These are phyloP conservation scores for Ceratocystiopsis brevicomis DNA, from an alignment of 2,329 filamentous ascomycete genomes.

Conservation along the genomic window DNA sequence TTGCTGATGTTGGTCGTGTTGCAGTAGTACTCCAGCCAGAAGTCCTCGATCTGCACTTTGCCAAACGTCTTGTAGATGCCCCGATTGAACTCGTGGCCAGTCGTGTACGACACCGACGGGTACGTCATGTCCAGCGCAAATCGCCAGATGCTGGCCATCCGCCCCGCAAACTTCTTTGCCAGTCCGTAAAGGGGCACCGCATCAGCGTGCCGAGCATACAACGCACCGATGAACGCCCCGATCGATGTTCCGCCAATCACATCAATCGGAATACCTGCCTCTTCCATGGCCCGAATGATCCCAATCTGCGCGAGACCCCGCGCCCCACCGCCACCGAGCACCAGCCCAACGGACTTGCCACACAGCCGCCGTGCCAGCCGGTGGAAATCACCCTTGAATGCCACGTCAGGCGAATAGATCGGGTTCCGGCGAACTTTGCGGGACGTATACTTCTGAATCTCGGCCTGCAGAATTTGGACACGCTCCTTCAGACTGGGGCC, in stretches of 20 bases:
- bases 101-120: constrained; percentile 90
- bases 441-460: constrained; percentile 96
- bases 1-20: constrained; percentile 99
- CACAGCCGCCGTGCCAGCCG: constrained; percentile 75
- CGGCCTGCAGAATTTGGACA: constrained; percentile 85
- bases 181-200: constrained; percentile 92
- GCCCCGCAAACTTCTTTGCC: constrained; percentile 89
- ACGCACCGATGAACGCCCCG: constrained; percentile 79
- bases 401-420: constrained; percentile 76
- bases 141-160: constrained; percentile 99
- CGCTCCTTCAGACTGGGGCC: constrained; percentile 77
- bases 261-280: constrained; percentile 90
- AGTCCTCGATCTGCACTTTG: constrained; percentile 93
- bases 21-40: constrained; percentile 97
- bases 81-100: constrained; percentile 94
- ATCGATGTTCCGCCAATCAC: constrained; percentile 93
- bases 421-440: constrained; percentile 75
- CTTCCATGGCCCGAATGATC: constrained; percentile 85
- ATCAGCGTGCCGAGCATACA: constrained; percentile 92
- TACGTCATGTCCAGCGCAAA: constrained; percentile 93
- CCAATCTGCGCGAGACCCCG: constrained; percentile 84
- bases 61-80: constrained; percentile 98
- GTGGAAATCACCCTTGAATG: constrained; percentile 94
- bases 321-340: constrained; percentile 84
- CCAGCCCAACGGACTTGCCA: constrained; percentile 84